phyloP scores from a whole-genome alignment of 768 basidiomycete species.

The Mycena venus region DNA sequence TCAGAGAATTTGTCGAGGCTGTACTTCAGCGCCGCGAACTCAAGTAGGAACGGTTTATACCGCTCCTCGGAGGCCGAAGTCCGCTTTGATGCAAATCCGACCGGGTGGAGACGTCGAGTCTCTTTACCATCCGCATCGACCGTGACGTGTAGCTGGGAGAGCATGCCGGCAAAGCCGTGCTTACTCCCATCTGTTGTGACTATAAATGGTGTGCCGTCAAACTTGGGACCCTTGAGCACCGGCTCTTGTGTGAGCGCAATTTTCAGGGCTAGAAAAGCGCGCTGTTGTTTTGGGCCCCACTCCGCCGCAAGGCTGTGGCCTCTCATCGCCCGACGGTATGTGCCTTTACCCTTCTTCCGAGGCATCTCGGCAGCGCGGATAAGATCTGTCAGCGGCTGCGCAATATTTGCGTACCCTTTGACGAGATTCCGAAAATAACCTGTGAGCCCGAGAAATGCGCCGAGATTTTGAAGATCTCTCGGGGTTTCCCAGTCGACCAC shows the following conservation, averaged over 20 bases:
- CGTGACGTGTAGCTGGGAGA: conserved; percentile 35
- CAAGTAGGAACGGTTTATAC: conserved; percentile 48
- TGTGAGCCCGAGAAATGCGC: conserved; percentile 22
- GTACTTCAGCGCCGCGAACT: conserved; percentile 42
- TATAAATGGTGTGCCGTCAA: conserved; percentile 44
- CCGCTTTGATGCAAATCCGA: conserved; percentile 41
- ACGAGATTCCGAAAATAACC: conserved; percentile 51
- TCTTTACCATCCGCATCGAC: conserved; percentile 28
- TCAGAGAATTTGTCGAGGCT: conserved; percentile 38
- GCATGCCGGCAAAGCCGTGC: conserved; percentile 40
- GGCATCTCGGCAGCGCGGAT: conserved; percentile 36
- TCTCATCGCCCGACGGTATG: conserved; percentile 44
- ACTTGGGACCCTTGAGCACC: conserved; percentile 33
- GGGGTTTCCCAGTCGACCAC: conserved; percentile 49
- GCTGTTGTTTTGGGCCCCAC: conserved; percentile 34
- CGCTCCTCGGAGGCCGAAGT: conserved; percentile 35
- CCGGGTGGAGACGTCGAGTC: conserved; percentile 33
- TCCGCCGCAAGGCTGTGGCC: conserved; percentile 12
- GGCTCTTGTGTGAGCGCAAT: conserved; percentile 36
- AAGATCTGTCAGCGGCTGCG: conserved; percentile 48
- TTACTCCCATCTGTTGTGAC: conserved; percentile 46
- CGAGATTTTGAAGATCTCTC: conserved; percentile 25
- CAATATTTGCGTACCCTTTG: conserved; percentile 47
- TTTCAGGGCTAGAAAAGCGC: conserved; percentile 44
- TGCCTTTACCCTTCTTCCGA: conserved; percentile 31